Conservation (phyloP, 2,329 filamentous ascomycete species). For the Aspergillus tamarii region DNA sequence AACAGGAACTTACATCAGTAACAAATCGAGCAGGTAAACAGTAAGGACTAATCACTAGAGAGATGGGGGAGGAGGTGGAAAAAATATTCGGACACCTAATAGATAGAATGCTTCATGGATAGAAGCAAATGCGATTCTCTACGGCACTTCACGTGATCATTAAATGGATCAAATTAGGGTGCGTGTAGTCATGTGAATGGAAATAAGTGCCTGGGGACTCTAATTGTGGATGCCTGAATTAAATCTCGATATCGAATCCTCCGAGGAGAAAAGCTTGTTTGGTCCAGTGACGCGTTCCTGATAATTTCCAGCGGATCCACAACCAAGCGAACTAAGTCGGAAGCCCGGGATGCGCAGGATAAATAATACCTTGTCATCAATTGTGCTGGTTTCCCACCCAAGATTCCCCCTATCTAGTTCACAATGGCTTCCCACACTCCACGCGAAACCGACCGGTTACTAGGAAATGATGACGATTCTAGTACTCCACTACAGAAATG, state of each 20-base stretch:
- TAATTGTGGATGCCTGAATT: not conserved
- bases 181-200: too few species aligned
- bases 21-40: too few species aligned
- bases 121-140: too few species aligned
- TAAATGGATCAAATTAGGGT: too few species aligned
- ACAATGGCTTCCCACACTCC: not conserved
- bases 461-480: not conserved
- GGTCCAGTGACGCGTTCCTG: not conserved
- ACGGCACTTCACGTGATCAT: too few species aligned
- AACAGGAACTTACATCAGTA: too few species aligned
- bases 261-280: not conserved
- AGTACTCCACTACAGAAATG: not conserved
- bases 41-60: too few species aligned
- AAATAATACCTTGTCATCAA: not conserved
- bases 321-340: not conserved
- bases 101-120: too few species aligned
- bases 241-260: not conserved
- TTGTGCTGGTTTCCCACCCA: not conserved
- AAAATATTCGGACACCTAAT: too few species aligned
- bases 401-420: not conserved
- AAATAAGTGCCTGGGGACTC: not conserved
- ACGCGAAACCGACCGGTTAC: slow-evolving; percentile 1
- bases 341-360: not conserved
- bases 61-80: too few species aligned
- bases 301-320: not conserved